Percentiles rank a stretch among this genome's conserved stretches.
phyloP scores from a whole-genome alignment of 768 basidiomycete genomes.

The Mycena metata region DNA sequence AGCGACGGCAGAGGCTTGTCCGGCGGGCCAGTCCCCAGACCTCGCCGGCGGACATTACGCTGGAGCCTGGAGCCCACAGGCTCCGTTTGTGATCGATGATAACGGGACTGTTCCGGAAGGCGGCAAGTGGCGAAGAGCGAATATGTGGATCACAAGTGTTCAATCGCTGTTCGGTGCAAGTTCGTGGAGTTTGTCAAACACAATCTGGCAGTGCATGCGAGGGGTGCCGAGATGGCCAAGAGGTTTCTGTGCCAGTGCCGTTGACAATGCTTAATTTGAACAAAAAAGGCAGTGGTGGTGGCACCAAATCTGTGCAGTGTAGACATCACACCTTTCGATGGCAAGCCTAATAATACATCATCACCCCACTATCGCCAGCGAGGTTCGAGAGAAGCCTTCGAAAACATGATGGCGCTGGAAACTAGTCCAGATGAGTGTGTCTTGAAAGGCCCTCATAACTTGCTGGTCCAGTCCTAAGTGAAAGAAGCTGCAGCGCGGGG shows the following conservation, averaged over 20 bases:
- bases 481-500: too few relatives aligned
- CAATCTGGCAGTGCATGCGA: slow-evolving; percentile 7
- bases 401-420: too few relatives aligned
- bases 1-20: slow-evolving; percentile 10
- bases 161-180: slow-evolving; percentile 10
- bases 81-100: slow-evolving; percentile 3
- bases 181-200: slow-evolving; percentile 11
- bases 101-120: slow-evolving; percentile 2
- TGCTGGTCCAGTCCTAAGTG: too few relatives aligned
- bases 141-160: slow-evolving; percentile 12
- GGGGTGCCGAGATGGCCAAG: slow-evolving; percentile 18
- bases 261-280: slow-evolving; percentile 16
- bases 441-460: too few relatives aligned
- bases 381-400: too few relatives aligned
- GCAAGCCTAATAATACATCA: background rate
- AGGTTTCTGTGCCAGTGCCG: slow-evolving; percentile 12
- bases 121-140: slow-evolving; percentile 11
- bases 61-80: slow-evolving; percentile 9
- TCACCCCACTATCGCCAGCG: too few relatives aligned
- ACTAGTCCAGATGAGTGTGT: too few relatives aligned
- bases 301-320: slow-evolving; percentile 4
- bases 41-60: background rate
- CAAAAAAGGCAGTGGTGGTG: slow-evolving; percentile 9
- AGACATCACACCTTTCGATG: background rate
- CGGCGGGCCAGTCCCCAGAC: background rate